Evolutionary conservation across 371 early-diverging fungal species (phyloP).

Genomic region (Mortierella sp.): DNA sequence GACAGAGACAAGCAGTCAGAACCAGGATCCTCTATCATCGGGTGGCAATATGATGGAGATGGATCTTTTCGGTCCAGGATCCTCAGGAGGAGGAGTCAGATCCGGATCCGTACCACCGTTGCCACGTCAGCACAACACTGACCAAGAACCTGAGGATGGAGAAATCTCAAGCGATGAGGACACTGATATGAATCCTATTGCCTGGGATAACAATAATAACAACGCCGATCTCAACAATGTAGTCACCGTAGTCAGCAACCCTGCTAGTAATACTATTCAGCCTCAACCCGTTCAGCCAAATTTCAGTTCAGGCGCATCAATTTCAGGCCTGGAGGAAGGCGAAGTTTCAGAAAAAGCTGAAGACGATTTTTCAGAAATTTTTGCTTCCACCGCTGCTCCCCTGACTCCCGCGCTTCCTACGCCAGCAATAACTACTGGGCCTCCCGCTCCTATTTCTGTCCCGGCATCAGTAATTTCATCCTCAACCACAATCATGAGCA

Average conservation of each 20-base stretch:
- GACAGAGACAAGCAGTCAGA: neutral
- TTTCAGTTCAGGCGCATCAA: neutral
- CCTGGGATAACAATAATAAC: slow-evolving; percentile 16
- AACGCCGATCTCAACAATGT: neutral
- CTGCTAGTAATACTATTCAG: neutral
- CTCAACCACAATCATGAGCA: slow-evolving; percentile 1
- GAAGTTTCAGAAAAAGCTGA: slow-evolving; percentile 26
- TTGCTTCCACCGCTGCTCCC: neutral
- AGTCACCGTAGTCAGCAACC: neutral
- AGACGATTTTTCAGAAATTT: neutral
- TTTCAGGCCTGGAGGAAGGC: slow-evolving; percentile 19
- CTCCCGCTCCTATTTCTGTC: neutral
- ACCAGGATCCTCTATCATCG: neutral
- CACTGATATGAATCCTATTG: slow-evolving; percentile 27
- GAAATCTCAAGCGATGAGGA: slow-evolving; percentile 46
- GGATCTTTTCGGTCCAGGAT: slow-evolving; percentile 23
- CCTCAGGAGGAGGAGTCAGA: slow-evolving; percentile 18
- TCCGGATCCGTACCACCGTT: slow-evolving; percentile 37
- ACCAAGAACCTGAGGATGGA: slow-evolving; percentile 42
- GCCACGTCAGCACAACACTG: slow-evolving; percentile 29
- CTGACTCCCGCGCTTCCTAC: neutral
- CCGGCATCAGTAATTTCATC: slow-evolving; percentile 1
- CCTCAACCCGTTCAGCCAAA: neutral
- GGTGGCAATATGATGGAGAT: slow-evolving; percentile 19
- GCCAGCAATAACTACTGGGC: neutral